Conservation (phyloP, 192 early-diverging fungal genomes). For the Linnemannia schmuckeri region DNA sequence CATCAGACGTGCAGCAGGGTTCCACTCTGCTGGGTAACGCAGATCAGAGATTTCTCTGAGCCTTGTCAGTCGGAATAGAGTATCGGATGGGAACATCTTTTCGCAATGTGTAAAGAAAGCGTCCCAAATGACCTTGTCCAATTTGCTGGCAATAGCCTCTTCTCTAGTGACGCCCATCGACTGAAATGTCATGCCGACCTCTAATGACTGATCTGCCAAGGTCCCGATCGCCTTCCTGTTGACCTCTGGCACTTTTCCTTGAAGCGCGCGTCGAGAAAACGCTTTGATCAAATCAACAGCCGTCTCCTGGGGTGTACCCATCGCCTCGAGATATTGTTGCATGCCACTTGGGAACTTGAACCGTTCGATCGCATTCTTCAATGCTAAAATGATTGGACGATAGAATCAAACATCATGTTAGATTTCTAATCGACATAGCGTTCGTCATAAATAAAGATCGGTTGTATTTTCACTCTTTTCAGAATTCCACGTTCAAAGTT, state of each 20-base stretch:
- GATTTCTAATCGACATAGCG: background rate
- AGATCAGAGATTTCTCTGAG: slow-evolving; percentile 80
- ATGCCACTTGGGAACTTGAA: slow-evolving; percentile 30
- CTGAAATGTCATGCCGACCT: slow-evolving; percentile 52
- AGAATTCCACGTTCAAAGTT: background rate
- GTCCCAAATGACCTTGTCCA: slow-evolving; percentile 41
- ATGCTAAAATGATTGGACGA: slow-evolving; percentile 13
- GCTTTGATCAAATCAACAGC: slow-evolving; percentile 18
- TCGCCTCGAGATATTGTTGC: slow-evolving; percentile 28
- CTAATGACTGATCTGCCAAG: slow-evolving; percentile 30
- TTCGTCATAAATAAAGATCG: background rate
- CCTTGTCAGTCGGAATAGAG: slow-evolving; percentile 14
- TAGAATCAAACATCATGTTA: background rate
- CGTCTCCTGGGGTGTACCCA: slow-evolving; percentile 30
- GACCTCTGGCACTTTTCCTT: slow-evolving; percentile 27
- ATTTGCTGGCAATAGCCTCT: slow-evolving; percentile 28
- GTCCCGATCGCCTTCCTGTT: slow-evolving; percentile 19
- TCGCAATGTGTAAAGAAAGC: slow-evolving; percentile 41
- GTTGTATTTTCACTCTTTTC: background rate
- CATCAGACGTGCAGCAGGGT: slow-evolving; percentile 76
- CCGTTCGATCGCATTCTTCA: slow-evolving; percentile 31
- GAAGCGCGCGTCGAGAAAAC: slow-evolving; percentile 19
- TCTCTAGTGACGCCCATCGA: slow-evolving; percentile 42
- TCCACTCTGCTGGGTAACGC: slow-evolving; percentile 86
- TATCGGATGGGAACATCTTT: slow-evolving; percentile 28